Base-by-base conservation (phyloP, 257 asterid species). In the Solanum piurae region DNA sequence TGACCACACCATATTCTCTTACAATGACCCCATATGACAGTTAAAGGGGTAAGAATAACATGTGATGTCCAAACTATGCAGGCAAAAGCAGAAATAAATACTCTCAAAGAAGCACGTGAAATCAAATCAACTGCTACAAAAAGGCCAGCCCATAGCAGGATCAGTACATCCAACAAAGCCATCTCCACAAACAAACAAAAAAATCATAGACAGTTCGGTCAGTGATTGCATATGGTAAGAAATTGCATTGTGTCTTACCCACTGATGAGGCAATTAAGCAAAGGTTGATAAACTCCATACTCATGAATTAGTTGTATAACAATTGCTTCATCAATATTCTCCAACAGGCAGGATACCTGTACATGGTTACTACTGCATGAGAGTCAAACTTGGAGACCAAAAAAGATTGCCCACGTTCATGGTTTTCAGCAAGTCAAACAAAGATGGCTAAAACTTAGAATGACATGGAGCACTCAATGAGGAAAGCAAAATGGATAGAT, bases 341-440 rank as follows among this genome's bases (percentile, higher is more conserved):
- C 95, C 91, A 97, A 87, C 86, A 97, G 94, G 90, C 95, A 91
- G 62, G 93, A 91, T 34, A 95, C 93, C 99, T 97, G 95, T 86
- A 73, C 89, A 91, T 69, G 80, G 88, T 29, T 33, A 44, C 52
- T 44, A 44, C 73, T 83, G 87, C 83, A 86, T 86, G 52, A 87
- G 66, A 82, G 52, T 85, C 16, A 58, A 34, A 85, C 25, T 27
- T 42, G 64, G 38, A 44, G 64, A 44, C 25, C 40, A 44, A 49
- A 82, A n/a, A 18, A 80, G 29, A 82, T 46, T 18, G 42, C 11
- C 85, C 20, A 29, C 27, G 31, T 29, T 80, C 38, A 20, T 82
- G 16, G 44, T 82, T 82, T 82, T 10, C 85, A 16, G 42, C 42
- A 82, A 46, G 18, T 18, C 60, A 29, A 38, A 49, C 69, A 82